Conservation (phyloP, 352 stramenopile species). For the Elongisporangium prolatum region DNA sequence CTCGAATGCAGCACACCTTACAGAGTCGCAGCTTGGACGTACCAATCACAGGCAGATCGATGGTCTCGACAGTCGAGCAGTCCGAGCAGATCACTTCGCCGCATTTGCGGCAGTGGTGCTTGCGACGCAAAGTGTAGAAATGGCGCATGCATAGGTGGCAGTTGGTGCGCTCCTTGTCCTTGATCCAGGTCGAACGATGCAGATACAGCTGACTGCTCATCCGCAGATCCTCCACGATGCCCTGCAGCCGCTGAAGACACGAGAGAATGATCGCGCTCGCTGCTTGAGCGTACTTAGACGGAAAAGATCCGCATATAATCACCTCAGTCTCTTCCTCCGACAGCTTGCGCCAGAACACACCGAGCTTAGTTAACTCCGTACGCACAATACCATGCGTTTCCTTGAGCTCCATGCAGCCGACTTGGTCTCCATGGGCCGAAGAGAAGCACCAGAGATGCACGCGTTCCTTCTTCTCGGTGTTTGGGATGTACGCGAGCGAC, state of each 20-base stretch:
- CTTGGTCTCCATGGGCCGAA: conserved; percentile 59
- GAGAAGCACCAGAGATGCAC: conserved; percentile 78
- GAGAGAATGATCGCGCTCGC: conserved; percentile 47
- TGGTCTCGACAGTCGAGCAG: conserved; percentile 64
- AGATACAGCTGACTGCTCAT: conserved; percentile 74
- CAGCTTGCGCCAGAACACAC: conserved; percentile 66
- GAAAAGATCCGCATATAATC: conserved; percentile 74
- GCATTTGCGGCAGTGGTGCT: conserved; percentile 81
- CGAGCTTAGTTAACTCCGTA: conserved; percentile 55
- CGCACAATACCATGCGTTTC: conserved; percentile 61
- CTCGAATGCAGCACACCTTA: conserved; percentile 75
- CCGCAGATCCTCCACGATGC: conserved; percentile 69
- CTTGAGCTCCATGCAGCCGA: conserved; percentile 75
- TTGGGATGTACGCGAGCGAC: conserved; percentile 54
- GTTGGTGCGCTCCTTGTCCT: conserved; percentile 60
- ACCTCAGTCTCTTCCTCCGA: conserved; percentile 74
- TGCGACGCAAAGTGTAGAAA: conserved; percentile 67
- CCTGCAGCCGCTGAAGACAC: conserved; percentile 47
- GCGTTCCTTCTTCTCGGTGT: conserved; percentile 45
- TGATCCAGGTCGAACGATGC: conserved; percentile 69
- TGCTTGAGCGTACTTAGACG: conserved; percentile 58
- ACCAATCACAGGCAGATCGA: conserved; percentile 71
- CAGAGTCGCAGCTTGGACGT: conserved; percentile 76
- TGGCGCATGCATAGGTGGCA: conserved; percentile 79
- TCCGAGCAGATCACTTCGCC: conserved; percentile 80